These are phyloP conservation scores for Crithidia thermophila DNA, from an alignment of 208 protist species.

Conservation along the genomic window DNA sequence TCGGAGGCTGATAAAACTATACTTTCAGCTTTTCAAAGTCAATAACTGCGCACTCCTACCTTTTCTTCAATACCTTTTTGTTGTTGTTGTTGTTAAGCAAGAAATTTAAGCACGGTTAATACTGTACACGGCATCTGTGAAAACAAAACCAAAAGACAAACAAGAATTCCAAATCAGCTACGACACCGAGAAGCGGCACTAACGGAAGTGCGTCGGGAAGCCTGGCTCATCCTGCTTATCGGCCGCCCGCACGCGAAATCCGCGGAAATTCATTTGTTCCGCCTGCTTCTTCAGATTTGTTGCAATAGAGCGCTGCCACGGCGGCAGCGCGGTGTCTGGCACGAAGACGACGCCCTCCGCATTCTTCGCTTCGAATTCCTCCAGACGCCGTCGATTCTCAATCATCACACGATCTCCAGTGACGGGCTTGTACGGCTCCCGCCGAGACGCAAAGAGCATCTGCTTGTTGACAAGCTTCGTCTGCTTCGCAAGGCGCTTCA, in stretches of 20 bases:
- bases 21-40: too few relatives aligned
- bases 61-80: too few relatives aligned
- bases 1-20: too few relatives aligned
- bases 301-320: conserved; percentile 69
- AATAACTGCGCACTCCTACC: too few relatives aligned
- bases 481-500: conserved; percentile 43
- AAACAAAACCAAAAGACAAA: not conserved
- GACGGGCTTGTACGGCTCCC: conserved; percentile 72
- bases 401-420: conserved; percentile 65
- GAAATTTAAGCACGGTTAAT: not conserved
- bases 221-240: conserved; percentile 83
- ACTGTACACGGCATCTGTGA: conserved; percentile 8
- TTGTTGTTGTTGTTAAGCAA: not conserved
- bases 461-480: conserved; percentile 56
- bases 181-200: too few relatives aligned
- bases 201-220: conserved; percentile 86
- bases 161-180: not conserved
- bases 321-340: conserved; percentile 65
- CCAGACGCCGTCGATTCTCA: conserved; percentile 54
- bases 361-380: conserved; percentile 63
- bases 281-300: conserved; percentile 37
- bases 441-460: conserved; percentile 32
- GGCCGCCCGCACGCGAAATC: conserved; percentile 72
- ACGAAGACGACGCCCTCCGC: conserved; percentile 83
- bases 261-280: conserved; percentile 64